These are phyloP conservation scores for Penicillium sp. DNA, from an alignment of 2,329 filamentous ascomycete genomes.

Conservation along the genomic window DNA sequence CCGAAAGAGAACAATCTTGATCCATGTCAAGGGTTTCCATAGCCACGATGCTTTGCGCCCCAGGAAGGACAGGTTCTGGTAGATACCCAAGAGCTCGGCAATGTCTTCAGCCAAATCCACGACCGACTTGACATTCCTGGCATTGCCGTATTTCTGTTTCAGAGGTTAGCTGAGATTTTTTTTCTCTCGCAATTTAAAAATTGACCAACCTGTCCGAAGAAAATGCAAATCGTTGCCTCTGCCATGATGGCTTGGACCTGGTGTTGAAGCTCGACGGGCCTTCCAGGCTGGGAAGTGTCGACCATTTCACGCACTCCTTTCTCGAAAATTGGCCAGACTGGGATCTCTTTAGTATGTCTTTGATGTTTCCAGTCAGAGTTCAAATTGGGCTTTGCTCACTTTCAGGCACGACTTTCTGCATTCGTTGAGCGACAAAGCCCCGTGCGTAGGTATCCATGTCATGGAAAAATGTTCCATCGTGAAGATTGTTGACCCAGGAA, in stretches of 20 bases:
- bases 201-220: neutral
- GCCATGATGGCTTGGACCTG: neutral
- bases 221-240: neutral
- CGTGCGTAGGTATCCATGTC: neutral
- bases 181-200: neutral
- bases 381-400: neutral
- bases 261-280: neutral
- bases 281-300: neutral
- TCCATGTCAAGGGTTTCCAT: neutral
- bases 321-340: slow-evolving; percentile 1
- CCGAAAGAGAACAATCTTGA: neutral
- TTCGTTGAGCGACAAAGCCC: neutral
- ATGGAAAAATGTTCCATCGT: neutral
- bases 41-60: neutral
- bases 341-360: neutral
- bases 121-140: neutral
- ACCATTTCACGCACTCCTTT: neutral
- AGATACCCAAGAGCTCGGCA: neutral
- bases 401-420: neutral
- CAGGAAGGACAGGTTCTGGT: neutral
- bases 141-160: neutral
- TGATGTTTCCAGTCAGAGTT: no score
- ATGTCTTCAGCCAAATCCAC: neutral
- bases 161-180: neutral
- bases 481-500: neutral